A percentile compares a stretch with the other conserved stretches of the same genome.
These are phyloP conservation scores for Trebouxia gelatinosa DNA, from an alignment of 163 green algal genomes.

Conservation along the genomic window DNA sequence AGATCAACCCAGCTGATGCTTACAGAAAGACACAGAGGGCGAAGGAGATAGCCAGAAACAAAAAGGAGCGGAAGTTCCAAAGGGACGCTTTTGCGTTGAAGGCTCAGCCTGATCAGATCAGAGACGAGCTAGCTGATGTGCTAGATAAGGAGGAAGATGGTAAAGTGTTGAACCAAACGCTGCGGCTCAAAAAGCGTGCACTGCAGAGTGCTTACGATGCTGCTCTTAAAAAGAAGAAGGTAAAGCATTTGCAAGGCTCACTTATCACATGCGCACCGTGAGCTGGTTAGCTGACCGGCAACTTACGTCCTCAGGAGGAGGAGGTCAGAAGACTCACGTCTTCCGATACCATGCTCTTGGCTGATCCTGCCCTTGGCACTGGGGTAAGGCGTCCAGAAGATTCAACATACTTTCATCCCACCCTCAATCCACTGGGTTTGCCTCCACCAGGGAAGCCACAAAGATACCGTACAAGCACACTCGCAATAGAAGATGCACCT, in stretches of 20 bases:
- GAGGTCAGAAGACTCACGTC: constrained; percentile 40
- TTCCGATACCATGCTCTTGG: constrained; percentile 20
- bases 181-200: constrained; percentile 82
- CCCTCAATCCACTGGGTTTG: constrained; percentile 65
- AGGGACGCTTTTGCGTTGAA: constrained; percentile 61
- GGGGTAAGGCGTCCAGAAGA: constrained; percentile 60
- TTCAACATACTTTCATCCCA: constrained; percentile 88
- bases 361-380: constrained; percentile 28
- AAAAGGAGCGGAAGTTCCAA: constrained; percentile 82
- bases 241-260: constrained; percentile 26
- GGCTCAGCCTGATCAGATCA: constrained; percentile 61
- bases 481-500: background rate
- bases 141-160: constrained; percentile 73
- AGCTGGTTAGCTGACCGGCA: background rate
- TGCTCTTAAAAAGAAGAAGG: constrained; percentile 78
- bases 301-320: constrained; percentile 45
- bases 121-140: constrained; percentile 77
- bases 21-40: constrained; percentile 78
- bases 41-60: constrained; percentile 85
- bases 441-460: constrained; percentile 59
- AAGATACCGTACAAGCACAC: constrained; percentile 44
- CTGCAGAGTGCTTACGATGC: constrained; percentile 79
- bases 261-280: background rate
- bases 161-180: constrained; percentile 58
- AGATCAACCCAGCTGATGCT: constrained; percentile 82